A percentile compares a stretch with the other conserved stretches of the same genome.
Conservation (phyloP, 495 filamentous ascomycete genomes). For the Aspergillus sparsus region DNA sequence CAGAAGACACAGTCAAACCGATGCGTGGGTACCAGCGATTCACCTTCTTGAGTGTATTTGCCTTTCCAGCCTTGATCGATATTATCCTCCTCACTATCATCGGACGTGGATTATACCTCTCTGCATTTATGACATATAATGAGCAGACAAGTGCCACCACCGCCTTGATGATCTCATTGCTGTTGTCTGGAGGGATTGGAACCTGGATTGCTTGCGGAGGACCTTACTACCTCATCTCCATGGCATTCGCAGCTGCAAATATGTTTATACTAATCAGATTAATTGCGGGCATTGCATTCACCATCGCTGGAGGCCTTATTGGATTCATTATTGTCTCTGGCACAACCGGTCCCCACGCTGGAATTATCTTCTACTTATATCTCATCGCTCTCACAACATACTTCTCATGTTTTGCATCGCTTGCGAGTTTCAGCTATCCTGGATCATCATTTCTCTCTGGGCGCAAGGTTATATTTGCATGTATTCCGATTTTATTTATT, state of each 20-base stretch:
- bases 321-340: constrained; percentile 51
- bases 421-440: constrained; percentile 60
- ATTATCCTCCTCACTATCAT: constrained; percentile 58
- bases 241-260: constrained; percentile 61
- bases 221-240: constrained; percentile 60
- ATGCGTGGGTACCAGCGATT: constrained; percentile 54
- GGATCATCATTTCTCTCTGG: constrained; percentile 54
- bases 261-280: constrained; percentile 61
- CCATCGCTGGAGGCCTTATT: constrained; percentile 46
- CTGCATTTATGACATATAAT: constrained; percentile 49
- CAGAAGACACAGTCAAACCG: constrained; percentile 42
- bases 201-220: constrained; percentile 61
- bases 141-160: constrained; percentile 56
- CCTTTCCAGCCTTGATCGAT: constrained; percentile 61
- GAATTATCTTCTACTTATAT: constrained; percentile 54
- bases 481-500: constrained; percentile 51
- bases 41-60: constrained; percentile 62
- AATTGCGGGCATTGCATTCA: constrained; percentile 59
- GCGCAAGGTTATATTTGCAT: constrained; percentile 45
- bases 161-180: constrained; percentile 58
- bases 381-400: constrained; percentile 51
- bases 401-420: constrained; percentile 50
- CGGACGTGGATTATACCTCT: constrained; percentile 60
- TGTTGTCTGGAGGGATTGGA: constrained; percentile 58
- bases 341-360: constrained; percentile 39